phyloP scores from a whole-genome alignment of 2,329 filamentous ascomycete genomes.

The Tolypocladium tundrense region DNA sequence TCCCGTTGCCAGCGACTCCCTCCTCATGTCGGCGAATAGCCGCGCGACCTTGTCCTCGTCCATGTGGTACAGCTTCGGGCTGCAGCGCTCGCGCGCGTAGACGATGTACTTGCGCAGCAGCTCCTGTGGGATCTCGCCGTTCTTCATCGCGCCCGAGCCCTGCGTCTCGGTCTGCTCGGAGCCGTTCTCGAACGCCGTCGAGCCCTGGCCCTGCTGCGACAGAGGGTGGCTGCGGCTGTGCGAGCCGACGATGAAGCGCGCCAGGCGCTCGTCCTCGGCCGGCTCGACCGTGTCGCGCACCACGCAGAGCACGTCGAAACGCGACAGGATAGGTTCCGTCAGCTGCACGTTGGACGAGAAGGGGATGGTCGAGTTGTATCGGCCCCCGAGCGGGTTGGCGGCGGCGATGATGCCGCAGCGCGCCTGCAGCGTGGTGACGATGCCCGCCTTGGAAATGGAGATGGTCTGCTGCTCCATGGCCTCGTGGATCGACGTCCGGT shows the following conservation, averaged over 20 bases:
- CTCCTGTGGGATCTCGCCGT: conserved; percentile 77
- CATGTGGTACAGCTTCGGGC: conserved; percentile 91
- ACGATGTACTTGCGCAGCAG: conserved; percentile 93
- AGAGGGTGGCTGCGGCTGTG: conserved; percentile 82
- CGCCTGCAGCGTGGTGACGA: conserved; percentile 92
- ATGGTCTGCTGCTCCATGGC: conserved; percentile 99
- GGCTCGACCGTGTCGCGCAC: conserved; percentile 94
- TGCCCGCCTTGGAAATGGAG: conserved; percentile 96
- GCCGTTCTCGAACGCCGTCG: conserved; percentile 55
- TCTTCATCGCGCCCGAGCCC: conserved; percentile 13
- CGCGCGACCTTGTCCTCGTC: conserved; percentile 95
- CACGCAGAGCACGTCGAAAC: conserved; percentile 95
- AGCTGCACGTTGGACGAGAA: conserved; percentile 95
- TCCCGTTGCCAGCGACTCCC: conserved; percentile 85
- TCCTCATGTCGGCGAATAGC: conserved; percentile 90
- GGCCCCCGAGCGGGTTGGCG: conserved; percentile 89
- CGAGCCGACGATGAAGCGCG: conserved; percentile 88
- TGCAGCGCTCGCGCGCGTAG: conserved; percentile 81
- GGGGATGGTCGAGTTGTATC: conserved; percentile 92
- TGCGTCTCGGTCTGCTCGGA: conserved; percentile 32
- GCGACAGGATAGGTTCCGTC: conserved; percentile 92
- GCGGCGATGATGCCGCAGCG: conserved; percentile 94
- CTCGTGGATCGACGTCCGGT: conserved; percentile 96
- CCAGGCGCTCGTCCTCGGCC: conserved; percentile 81
- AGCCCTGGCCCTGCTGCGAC: conserved; percentile 36